Evolutionary conservation across 352 stramenopile species (phyloP), one percentile per base, ranked within the genome.

Genomic region (Phytophthora nicotianae): DNA sequence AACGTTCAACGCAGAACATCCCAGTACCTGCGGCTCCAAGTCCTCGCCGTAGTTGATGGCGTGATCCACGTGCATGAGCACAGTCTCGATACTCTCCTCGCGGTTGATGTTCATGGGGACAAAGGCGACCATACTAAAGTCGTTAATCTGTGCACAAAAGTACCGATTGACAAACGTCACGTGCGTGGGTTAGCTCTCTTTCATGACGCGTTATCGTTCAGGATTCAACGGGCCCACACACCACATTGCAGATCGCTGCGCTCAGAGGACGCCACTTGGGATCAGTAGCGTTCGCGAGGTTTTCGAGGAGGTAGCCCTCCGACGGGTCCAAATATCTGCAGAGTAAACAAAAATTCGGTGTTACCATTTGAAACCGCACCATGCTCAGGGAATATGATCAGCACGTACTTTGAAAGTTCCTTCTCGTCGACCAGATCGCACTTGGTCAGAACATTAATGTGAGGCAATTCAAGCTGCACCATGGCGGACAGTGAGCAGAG

Each of bases 61-160:
- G 70, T 98, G 89, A 78, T 99, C 97, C 14, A 98, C 93, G 55
- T 97, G 93, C 57, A 94, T 78, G 50, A 99, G 77, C 27, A 99
- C 90, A n/a, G 95, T 90, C 54, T 98, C 89, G 46, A 99, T 96
- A 57, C 91, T 98, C 49, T 99, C 95, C 72, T 99, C 97, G 52
- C 98, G 89, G 40, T 84, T 96, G 45, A 98, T 97, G 74, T 99
- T 98, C 68, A 99, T 91, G 2, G 96, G 95, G n/a, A 98, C 77
- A 67, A 99, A 99, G 9, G 90, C 90, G 17, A 99, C 96, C 94
- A 99, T 98, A 60, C 88, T 97, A 73, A 98, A 99, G 83, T 99
- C 96, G 48, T 93, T 94, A 58, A 95, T 93, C 87, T 95, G 27
- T 27, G 21, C 29, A 57, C 35, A 63, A 57, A 32, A 50, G 8